Conservation (phyloP, 306 rosid species). For the Prunus davidiana region DNA sequence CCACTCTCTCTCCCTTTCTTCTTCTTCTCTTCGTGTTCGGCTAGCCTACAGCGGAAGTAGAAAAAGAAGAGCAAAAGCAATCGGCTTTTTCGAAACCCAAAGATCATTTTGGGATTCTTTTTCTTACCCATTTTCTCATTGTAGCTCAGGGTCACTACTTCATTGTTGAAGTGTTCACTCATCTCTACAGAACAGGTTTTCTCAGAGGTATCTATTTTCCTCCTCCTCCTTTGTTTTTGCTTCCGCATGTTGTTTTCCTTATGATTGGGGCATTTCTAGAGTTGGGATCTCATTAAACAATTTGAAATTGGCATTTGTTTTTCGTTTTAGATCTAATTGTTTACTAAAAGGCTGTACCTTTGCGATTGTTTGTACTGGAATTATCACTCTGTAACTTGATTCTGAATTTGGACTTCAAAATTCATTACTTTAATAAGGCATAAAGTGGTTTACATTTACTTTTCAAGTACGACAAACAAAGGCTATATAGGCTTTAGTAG, state of each 20-base stretch:
- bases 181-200: not conserved
- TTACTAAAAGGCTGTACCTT: not conserved
- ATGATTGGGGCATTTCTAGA: not conserved
- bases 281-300: conserved; percentile 6
- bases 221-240: not conserved
- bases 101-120: not conserved
- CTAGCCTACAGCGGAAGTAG: not conserved
- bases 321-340: conserved; percentile 3
- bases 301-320: not conserved
- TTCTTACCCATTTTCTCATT: not conserved
- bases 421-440: not conserved
- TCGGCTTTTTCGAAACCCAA: conserved; percentile 3
- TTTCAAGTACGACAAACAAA: not conserved
- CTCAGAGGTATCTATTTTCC: not conserved
- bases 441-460: not conserved
- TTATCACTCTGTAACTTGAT: not conserved
- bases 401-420: not conserved
- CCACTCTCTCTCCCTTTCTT: not conserved
- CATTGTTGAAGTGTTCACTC: not conserved
- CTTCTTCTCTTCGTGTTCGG: not conserved
- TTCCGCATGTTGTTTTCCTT: not conserved
- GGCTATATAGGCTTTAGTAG: not conserved
- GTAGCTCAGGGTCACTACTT: not conserved
- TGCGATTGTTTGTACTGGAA: not conserved
- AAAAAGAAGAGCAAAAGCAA: not conserved